Percentiles rank a stretch among this genome's conserved stretches.
Evolutionary conservation across 768 basidiomycete species (phyloP).

Genomic region (Calocybe cyanea): DNA sequence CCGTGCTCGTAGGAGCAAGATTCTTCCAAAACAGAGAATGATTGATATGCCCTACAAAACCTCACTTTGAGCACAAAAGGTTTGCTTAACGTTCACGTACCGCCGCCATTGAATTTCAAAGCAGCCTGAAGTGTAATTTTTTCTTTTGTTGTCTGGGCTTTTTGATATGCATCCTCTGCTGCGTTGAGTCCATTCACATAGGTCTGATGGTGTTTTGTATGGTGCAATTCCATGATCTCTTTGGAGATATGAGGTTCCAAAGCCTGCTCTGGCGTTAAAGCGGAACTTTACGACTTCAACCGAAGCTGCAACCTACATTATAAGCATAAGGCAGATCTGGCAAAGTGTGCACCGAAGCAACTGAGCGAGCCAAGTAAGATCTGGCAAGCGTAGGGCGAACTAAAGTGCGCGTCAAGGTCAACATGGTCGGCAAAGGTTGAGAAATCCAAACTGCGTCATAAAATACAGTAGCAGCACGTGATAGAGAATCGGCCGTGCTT

Average conservation of each 20-base stretch:
- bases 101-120: constrained; percentile 97
- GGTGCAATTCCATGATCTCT: constrained; percentile 93
- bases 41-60: constrained; percentile 78
- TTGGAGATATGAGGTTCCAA: constrained; percentile 90
- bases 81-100: constrained; percentile 29
- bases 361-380: constrained; percentile 35
- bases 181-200: constrained; percentile 96
- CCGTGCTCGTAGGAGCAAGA: constrained; percentile 66
- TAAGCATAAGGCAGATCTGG: constrained; percentile 79
- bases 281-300: not conserved
- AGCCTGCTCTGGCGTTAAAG: constrained; percentile 40
- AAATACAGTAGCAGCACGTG: too few species aligned
- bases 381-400: constrained; percentile 44
- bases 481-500: too few species aligned
- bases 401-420: constrained; percentile 41
- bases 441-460: too few species aligned
- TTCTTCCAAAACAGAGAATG: constrained; percentile 98
- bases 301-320: constrained; percentile 45
- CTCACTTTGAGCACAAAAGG: too few species aligned
- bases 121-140: constrained; percentile 85
- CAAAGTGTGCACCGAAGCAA: constrained; percentile 63
- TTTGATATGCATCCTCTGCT: constrained; percentile 80
- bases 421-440: constrained; percentile 31
- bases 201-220: constrained; percentile 86
- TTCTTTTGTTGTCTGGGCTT: constrained; percentile 62